Conservation (phyloP, 176 grass and related monocot species). For the Thalia dealbata region DNA sequence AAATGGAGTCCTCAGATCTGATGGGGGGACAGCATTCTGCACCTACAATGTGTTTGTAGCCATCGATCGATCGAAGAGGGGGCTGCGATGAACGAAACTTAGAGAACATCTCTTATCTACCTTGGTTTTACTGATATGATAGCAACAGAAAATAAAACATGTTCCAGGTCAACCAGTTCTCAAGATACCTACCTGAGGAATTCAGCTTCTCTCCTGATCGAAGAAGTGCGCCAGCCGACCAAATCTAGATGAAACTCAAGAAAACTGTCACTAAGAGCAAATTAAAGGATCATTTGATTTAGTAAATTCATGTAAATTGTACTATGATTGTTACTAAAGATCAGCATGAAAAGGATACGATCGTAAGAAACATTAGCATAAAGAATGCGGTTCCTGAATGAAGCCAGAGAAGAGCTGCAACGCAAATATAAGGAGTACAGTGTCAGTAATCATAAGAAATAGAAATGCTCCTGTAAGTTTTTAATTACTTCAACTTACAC, state of each 20-base stretch:
- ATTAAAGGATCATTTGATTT: conserved; percentile 7
- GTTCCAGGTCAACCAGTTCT: not conserved
- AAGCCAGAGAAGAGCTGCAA: conserved; percentile 53
- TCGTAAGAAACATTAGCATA: conserved; percentile 93
- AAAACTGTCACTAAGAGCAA: conserved; percentile 24
- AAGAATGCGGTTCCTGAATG: conserved; percentile 54
- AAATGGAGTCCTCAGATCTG: conserved; percentile 50
- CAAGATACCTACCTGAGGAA: conserved; percentile 57
- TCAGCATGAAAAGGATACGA: conserved; percentile 51
- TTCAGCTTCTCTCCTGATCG: conserved; percentile 65
- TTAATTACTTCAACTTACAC: conserved; percentile 34
- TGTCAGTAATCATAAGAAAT: not conserved
- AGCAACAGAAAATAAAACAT: not conserved
- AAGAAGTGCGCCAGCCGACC: conserved; percentile 93
- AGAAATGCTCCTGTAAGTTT: not conserved
- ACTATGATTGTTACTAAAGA: not conserved
- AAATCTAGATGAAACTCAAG: conserved; percentile 60
- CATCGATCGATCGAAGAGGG: conserved; percentile 34
- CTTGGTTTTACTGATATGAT: too few species aligned
- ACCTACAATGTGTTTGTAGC: conserved; percentile 71
- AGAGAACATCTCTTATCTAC: not conserved
- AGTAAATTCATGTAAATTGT: conserved; percentile 3
- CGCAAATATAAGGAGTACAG: not conserved
- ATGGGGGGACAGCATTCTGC: conserved; percentile 52
- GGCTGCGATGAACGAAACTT: conserved; percentile 28